These are phyloP conservation scores for Fusarium sp. DNA, from an alignment of 2,329 filamentous ascomycete species.

Conservation along the genomic window DNA sequence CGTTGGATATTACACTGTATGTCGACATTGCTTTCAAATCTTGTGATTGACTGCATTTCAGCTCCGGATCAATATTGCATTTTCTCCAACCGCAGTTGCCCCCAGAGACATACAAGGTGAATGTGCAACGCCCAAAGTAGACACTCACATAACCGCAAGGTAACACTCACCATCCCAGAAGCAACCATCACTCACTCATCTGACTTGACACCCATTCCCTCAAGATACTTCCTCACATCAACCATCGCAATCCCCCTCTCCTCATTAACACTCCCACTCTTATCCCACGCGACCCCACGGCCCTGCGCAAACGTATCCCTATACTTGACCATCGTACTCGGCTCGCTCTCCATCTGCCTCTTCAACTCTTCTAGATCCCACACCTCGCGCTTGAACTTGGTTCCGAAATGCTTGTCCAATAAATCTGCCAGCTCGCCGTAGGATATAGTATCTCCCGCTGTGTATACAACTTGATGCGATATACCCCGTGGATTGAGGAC, in stretches of 20 bases:
- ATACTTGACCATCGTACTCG: constrained; percentile 66
- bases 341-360: constrained; percentile 56
- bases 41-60: not conserved
- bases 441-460: constrained; percentile 69
- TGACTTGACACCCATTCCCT: constrained; percentile 29
- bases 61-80: not conserved
- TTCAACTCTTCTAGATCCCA: constrained; percentile 58
- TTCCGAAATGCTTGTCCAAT: constrained; percentile 54
- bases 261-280: constrained; percentile 61
- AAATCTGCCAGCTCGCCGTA: constrained; percentile 64
- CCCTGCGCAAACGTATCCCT: constrained; percentile 68
- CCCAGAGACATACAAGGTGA: not conserved
- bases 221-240: constrained; percentile 53
- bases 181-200: not conserved
- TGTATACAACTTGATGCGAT: constrained; percentile 60
- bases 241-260: constrained; percentile 56
- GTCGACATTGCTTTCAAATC: not conserved
- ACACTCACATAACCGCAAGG: not conserved
- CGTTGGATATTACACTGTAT: not conserved
- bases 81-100: not conserved
- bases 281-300: constrained; percentile 67
- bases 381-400: constrained; percentile 56
- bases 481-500: constrained; percentile 53
- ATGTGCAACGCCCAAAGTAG: not conserved
- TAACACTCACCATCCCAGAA: not conserved